A percentile compares a stretch with the other conserved stretches of the same genome.
Evolutionary conservation across 441 rosid species (phyloP).

Genomic region (Arabidopsis lyrata): DNA sequence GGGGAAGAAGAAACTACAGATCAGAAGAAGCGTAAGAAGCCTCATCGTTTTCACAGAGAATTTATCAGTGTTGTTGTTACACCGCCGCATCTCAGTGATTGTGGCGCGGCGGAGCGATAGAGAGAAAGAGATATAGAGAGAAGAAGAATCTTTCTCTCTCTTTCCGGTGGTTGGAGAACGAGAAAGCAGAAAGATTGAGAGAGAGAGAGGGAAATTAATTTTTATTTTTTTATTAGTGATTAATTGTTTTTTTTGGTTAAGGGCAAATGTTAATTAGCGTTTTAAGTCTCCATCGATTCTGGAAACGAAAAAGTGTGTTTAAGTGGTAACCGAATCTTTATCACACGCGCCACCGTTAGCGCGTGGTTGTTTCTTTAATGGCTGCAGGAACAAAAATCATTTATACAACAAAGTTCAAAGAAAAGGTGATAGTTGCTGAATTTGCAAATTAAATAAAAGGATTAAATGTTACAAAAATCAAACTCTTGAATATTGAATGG

Average conservation of each 20-base stretch:
- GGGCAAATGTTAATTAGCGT: constrained; percentile 7
- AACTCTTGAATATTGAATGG: too few relatives aligned
- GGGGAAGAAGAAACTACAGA: constrained; percentile 51
- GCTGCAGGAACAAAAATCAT: not conserved
- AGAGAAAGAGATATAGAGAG: constrained; percentile 1
- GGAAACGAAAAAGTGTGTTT: not conserved
- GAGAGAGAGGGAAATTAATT: constrained; percentile 21
- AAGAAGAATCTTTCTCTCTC: constrained; percentile 9
- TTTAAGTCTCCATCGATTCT: constrained; percentile 10
- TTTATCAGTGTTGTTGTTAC: constrained; percentile 1
- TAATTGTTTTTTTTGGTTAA: constrained; percentile 7
- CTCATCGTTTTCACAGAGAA: constrained; percentile 49
- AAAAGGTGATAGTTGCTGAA: constrained; percentile 20
- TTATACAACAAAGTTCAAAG: not conserved
- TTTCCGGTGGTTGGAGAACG: constrained; percentile 47
- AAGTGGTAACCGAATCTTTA: constrained; percentile 19
- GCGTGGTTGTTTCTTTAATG: constrained; percentile 19
- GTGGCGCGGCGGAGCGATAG: constrained; percentile 37
- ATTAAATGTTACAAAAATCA: too few relatives aligned
- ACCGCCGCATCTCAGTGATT: constrained; percentile 40
- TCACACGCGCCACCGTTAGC: constrained; percentile 27
- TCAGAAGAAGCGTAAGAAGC: constrained; percentile 44
- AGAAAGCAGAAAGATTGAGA: constrained; percentile 41
- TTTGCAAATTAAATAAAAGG: constrained; percentile 21
- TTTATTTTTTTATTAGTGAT: not conserved